Percentiles rank a stretch among this genome's conserved stretches.
Conservation (phyloP, 2,329 filamentous ascomycete species). For the Neofusicoccum sp. region DNA sequence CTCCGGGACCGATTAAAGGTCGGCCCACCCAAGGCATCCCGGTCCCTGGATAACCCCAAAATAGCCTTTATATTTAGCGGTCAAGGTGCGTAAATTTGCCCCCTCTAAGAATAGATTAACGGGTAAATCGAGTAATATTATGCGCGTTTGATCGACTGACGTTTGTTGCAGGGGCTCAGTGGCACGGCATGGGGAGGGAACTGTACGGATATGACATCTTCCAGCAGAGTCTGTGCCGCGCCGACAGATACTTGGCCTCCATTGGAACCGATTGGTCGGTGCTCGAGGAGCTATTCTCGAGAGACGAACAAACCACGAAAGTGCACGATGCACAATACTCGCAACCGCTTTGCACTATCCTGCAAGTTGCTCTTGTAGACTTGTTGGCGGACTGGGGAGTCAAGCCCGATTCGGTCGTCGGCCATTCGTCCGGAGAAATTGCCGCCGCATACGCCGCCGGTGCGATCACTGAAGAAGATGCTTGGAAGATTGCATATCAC, state of each 20-base stretch:
- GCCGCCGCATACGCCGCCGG: constrained; percentile 20
- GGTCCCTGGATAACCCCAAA: background rate
- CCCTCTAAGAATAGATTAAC: too few relatives aligned
- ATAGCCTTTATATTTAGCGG: constrained; percentile 39
- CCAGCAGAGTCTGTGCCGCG: constrained; percentile 23
- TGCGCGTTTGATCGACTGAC: too few relatives aligned
- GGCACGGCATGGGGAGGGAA: background rate
- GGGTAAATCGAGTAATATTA: too few relatives aligned
- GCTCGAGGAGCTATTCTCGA: constrained; percentile 22
- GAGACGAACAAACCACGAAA: constrained; percentile 21
- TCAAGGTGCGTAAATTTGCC: constrained; percentile 33
- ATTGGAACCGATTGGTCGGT: constrained; percentile 21
- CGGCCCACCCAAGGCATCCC: background rate
- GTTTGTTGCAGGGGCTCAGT: constrained; percentile 22
- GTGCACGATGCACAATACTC: constrained; percentile 19
- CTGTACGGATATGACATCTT: background rate
- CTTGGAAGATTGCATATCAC: constrained; percentile 18
- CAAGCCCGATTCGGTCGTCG: background rate
- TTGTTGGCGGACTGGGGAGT: constrained; percentile 17
- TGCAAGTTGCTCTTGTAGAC: constrained; percentile 18
- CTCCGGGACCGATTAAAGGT: background rate
- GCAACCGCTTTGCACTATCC: constrained; percentile 17
- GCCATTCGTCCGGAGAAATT: constrained; percentile 21
- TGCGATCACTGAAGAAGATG: constrained; percentile 8
- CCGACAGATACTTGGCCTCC: background rate